A percentile compares a stretch with the other conserved stretches of the same genome.
Conservation (phyloP, 2,329 filamentous ascomycete species). For the Didymella exigua region DNA sequence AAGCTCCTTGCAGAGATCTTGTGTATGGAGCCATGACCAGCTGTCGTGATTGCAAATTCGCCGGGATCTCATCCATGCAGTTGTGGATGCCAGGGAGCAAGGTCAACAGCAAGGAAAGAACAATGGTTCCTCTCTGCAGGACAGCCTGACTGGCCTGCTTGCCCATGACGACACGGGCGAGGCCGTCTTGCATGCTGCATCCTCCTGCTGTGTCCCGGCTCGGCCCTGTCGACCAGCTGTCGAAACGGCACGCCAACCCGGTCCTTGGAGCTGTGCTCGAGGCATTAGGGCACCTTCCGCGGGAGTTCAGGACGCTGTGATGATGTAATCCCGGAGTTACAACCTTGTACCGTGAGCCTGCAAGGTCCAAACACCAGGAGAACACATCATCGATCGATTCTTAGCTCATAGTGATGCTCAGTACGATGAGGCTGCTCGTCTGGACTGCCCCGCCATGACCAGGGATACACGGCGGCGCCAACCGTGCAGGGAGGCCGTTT, state of each 20-base stretch:
- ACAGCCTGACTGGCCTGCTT: not conserved
- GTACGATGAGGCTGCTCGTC: slow-evolving; percentile 10
- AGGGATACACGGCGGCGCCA: slow-evolving; percentile 26
- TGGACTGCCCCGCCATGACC: slow-evolving; percentile 18
- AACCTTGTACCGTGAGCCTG: not conserved
- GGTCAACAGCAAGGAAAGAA: slow-evolving; percentile 1
- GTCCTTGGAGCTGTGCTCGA: slow-evolving; percentile 22
- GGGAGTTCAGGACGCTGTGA: not conserved
- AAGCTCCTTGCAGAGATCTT: not conserved
- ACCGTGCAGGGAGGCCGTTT: slow-evolving; percentile 21
- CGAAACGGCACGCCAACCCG: slow-evolving; percentile 19
- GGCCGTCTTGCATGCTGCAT: slow-evolving; percentile 19
- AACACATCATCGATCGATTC: not conserved
- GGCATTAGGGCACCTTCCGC: slow-evolving; percentile 8
- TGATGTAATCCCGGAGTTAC: slow-evolving; percentile 13
- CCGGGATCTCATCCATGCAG: not conserved
- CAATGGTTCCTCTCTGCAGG: not conserved
- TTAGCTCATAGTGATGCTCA: not conserved
- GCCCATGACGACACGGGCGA: slow-evolving; percentile 14
- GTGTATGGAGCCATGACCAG: no score
- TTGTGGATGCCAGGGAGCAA: no score
- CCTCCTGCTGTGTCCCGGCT: slow-evolving; percentile 18
- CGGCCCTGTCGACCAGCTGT: slow-evolving; percentile 15
- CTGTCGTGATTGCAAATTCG: not conserved
- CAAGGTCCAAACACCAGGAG: not conserved